phyloP scores from a whole-genome alignment of 805 yeast genomes.

The Sugiyamaella americana region DNA sequence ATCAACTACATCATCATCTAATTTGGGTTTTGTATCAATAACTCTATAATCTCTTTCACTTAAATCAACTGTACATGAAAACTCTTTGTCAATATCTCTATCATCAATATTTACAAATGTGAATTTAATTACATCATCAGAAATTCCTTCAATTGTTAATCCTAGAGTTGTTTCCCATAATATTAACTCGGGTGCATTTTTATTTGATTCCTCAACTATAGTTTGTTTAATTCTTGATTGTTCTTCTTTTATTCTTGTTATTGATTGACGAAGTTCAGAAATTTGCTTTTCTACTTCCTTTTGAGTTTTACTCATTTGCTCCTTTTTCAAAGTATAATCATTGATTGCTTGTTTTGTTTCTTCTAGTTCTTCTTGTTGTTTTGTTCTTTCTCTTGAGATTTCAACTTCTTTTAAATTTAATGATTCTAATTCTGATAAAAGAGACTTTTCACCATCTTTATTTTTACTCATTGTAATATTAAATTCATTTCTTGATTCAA shows the following conservation, averaged over 20 bases:
- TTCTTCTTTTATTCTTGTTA: slow-evolving; percentile 29
- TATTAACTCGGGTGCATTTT: slow-evolving; percentile 46
- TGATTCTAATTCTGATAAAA: slow-evolving; percentile 31
- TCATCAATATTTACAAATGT: slow-evolving; percentile 45
- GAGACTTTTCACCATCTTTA: slow-evolving; percentile 23
- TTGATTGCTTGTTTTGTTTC: slow-evolving; percentile 25
- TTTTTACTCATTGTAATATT: slow-evolving; percentile 17
- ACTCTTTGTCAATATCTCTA: slow-evolving; percentile 37
- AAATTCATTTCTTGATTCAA: slow-evolving; percentile 19
- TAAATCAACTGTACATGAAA: slow-evolving; percentile 42
- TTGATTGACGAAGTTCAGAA: slow-evolving; percentile 30
- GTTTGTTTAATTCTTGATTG: slow-evolving; percentile 34
- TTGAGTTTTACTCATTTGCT: slow-evolving; percentile 21
- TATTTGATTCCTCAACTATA: slow-evolving; percentile 37
- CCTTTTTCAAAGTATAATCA: slow-evolving; percentile 21
- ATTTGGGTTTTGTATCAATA: slow-evolving; percentile 35
- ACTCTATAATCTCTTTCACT: slow-evolving; percentile 36
- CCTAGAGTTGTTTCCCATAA: slow-evolving; percentile 53
- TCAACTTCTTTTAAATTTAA: slow-evolving; percentile 18
- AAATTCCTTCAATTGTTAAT: slow-evolving; percentile 45
- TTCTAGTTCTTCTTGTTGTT: slow-evolving; percentile 24
- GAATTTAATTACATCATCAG: slow-evolving; percentile 43
- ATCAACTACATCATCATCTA: slow-evolving; percentile 27
- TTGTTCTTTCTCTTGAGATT: slow-evolving; percentile 17
- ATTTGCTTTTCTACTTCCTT: slow-evolving; percentile 26